These are phyloP conservation scores for Lachnellula occidentalis DNA, from an alignment of 2,329 filamentous ascomycete species.

Conservation along the genomic window DNA sequence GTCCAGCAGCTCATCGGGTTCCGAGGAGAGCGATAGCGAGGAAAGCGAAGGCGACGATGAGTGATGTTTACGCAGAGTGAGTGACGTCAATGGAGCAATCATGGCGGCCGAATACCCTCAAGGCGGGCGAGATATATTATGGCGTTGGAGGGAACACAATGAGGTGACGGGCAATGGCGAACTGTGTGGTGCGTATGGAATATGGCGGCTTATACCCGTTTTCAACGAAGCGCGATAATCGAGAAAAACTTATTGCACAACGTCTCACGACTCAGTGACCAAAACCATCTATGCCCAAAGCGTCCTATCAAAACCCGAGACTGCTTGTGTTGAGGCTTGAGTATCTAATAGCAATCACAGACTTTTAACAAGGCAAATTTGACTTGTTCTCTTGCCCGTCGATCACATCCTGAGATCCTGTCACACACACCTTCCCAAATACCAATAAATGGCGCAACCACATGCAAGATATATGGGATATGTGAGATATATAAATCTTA, in stretches of 20 bases:
- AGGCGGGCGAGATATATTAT: neutral
- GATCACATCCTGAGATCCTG: neutral
- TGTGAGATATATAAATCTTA: neutral
- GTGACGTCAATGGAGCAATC: neutral
- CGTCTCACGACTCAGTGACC: neutral
- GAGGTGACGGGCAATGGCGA: neutral
- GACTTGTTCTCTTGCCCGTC: no score
- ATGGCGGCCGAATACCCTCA: neutral
- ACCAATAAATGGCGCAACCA: neutral
- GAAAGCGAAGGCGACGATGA: conserved; percentile 19
- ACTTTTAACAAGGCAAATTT: no score
- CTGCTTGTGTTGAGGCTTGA: neutral
- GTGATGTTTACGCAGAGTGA: neutral
- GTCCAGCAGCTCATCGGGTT: conserved; percentile 23
- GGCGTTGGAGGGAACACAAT: neutral
- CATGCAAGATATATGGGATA: neutral
- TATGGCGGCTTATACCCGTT: neutral
- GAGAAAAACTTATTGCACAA: neutral
- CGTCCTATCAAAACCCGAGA: neutral
- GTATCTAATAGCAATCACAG: neutral
- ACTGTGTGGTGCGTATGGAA: neutral
- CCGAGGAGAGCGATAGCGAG: conserved; percentile 19
- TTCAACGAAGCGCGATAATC: neutral
- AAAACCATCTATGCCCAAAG: neutral
- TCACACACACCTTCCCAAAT: neutral